Conservation (phyloP, 1,284 basidiomycete genomes). For the Salmacisia buchloeana region DNA sequence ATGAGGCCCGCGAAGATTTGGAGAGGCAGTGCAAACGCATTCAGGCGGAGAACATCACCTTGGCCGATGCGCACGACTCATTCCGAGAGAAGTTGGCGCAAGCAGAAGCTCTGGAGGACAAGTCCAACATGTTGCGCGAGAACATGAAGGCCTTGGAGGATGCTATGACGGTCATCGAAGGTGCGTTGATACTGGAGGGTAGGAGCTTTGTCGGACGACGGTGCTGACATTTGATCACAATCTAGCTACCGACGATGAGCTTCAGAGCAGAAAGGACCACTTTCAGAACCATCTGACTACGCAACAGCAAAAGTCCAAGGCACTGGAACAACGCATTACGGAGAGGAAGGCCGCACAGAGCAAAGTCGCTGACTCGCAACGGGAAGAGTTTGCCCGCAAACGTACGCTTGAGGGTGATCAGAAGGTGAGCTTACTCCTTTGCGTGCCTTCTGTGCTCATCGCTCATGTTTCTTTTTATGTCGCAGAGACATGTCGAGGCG, state of each 20-base stretch:
- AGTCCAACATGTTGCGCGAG: constrained; percentile 75
- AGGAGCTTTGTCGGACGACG: neutral
- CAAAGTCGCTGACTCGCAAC: constrained; percentile 20
- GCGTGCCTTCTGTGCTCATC: neutral
- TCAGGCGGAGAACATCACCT: constrained; percentile 59
- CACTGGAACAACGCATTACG: constrained; percentile 57
- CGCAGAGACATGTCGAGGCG: constrained; percentile 60
- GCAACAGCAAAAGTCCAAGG: constrained; percentile 57
- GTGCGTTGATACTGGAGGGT: constrained; percentile 51
- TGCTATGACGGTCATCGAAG: constrained; percentile 63
- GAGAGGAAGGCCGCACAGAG: constrained; percentile 59
- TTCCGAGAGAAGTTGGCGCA: neutral
- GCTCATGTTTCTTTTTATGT: neutral
- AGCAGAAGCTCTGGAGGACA: constrained; percentile 66
- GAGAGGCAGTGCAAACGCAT: constrained; percentile 37
- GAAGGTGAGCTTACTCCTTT: constrained; percentile 39
- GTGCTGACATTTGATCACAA: neutral
- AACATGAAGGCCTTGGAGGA: constrained; percentile 62
- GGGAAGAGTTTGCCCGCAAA: constrained; percentile 31
- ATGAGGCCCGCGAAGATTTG: constrained; percentile 19
- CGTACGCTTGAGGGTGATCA: constrained; percentile 46
- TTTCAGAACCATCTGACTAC: constrained; percentile 65
- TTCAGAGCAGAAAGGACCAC: constrained; percentile 64
- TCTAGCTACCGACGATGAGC: constrained; percentile 70
- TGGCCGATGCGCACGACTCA: neutral